Evolutionary conservation across 1,284 basidiomycete species (phyloP).

Genomic region (Ustilago loliicola): DNA sequence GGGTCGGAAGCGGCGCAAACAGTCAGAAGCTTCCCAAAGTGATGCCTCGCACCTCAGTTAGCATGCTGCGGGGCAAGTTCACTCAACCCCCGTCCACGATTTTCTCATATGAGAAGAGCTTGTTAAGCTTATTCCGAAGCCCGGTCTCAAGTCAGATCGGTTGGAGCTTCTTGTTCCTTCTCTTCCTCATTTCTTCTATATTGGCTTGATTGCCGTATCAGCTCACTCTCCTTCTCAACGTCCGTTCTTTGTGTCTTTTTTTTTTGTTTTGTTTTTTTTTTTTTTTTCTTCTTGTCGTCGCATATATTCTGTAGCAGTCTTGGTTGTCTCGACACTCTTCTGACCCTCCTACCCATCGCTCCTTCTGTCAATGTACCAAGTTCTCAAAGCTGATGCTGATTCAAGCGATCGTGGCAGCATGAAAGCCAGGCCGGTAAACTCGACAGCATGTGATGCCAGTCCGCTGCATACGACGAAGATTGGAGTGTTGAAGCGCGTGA

Average conservation of each 20-base stretch:
- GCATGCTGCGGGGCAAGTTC: conserved; percentile 20
- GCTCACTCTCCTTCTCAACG: background rate
- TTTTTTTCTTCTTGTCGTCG: conserved; percentile 5
- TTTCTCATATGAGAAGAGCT: background rate
- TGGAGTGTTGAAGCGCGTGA: too few relatives aligned
- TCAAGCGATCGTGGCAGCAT: background rate
- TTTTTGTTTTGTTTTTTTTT: background rate
- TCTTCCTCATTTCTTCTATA: conserved; percentile 1
- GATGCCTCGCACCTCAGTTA: conserved; percentile 26
- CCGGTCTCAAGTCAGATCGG: conserved; percentile 31
- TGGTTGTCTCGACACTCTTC: background rate
- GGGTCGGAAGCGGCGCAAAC: background rate
- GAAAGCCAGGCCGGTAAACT: background rate
- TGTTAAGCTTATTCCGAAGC: background rate
- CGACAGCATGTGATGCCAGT: background rate
- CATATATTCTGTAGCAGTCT: conserved; percentile 28
- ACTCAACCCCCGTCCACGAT: conserved; percentile 9
- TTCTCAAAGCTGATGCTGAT: background rate
- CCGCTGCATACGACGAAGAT: background rate
- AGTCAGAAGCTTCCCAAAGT: background rate
- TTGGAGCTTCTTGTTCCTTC: conserved; percentile 18
- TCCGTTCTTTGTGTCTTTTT: background rate
- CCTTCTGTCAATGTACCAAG: conserved; percentile 5
- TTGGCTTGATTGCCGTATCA: conserved; percentile 12
- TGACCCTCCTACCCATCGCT: background rate